These are phyloP conservation scores for Fusarium napiforme DNA, from an alignment of 2,329 filamentous ascomycete species.

Conservation along the genomic window DNA sequence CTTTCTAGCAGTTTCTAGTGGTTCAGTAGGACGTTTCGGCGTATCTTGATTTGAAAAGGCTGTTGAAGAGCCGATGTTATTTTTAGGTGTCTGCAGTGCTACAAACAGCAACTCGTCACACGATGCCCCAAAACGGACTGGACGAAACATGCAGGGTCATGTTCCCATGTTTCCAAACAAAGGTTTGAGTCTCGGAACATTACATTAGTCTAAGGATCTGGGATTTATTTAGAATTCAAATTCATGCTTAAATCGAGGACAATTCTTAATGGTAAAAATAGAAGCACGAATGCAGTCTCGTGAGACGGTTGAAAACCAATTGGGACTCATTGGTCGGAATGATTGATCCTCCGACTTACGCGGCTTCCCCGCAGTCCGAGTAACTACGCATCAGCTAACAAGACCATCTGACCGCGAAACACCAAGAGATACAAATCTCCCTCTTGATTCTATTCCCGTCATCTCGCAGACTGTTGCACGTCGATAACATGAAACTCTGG, in stretches of 20 bases:
- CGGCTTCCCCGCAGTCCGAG: not conserved
- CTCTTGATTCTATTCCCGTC: not conserved
- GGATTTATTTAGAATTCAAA: too few species aligned
- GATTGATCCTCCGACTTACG: not conserved
- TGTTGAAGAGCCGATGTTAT: not conserved
- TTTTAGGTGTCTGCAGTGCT: not conserved
- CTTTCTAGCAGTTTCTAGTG: not conserved
- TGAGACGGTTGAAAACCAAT: not conserved
- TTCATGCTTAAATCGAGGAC: too few species aligned
- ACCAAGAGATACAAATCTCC: not conserved
- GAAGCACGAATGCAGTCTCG: not conserved
- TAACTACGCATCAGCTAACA: not conserved
- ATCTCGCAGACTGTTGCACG: not conserved
- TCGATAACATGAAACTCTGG: not conserved
- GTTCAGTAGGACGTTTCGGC: not conserved
- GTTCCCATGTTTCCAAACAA: too few species aligned
- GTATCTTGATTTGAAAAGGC: too few species aligned
- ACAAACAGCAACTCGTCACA: not conserved
- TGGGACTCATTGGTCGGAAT: not conserved
- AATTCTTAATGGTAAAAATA: not conserved
- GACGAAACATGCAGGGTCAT: too few species aligned
- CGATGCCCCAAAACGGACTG: not conserved
- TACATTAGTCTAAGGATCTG: too few species aligned
- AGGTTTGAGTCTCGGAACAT: too few species aligned
- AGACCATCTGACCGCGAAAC: not conserved